Conservation (phyloP, 306 rosid species). For the Crataegus laevigata region DNA sequence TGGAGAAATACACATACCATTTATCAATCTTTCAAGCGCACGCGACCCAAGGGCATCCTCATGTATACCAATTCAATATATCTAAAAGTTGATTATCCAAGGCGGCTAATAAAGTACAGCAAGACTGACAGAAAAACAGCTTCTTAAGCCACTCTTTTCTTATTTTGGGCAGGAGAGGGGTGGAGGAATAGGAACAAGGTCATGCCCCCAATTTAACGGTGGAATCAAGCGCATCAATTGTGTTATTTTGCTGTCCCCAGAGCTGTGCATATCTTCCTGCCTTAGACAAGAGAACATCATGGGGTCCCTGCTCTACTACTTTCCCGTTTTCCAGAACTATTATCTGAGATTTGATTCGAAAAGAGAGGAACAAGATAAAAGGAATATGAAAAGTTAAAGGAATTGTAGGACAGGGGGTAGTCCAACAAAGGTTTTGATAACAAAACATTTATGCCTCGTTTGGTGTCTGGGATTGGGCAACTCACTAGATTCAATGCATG, state of each 20-base stretch:
- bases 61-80: slow-evolving; percentile 1
- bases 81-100: slow-evolving; percentile 8
- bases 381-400: neutral
- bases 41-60: neutral
- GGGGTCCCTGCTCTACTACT: slow-evolving; percentile 92
- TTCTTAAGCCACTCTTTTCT: neutral
- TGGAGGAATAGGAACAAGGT: slow-evolving; percentile 5
- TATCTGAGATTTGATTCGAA: slow-evolving; percentile 40
- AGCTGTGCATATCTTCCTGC: slow-evolving; percentile 96
- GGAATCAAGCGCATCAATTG: slow-evolving; percentile 63
- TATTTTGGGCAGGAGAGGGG: neutral
- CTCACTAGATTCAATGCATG: neutral
- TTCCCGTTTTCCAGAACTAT: slow-evolving; percentile 89
- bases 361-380: neutral
- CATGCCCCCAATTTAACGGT: slow-evolving; percentile 42
- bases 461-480: neutral
- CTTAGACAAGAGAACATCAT: slow-evolving; percentile 68
- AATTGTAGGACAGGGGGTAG: neutral
- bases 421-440: neutral
- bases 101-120: neutral
- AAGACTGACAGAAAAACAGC: neutral
- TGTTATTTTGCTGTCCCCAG: slow-evolving; percentile 92
- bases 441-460: neutral
- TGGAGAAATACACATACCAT: neutral
- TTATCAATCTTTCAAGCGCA: slow-evolving; percentile 4